A percentile compares a stretch with the other conserved stretches of the same genome.
phyloP scores from a whole-genome alignment of 805 yeast species.

The Helenozyma baotianmanensis region DNA sequence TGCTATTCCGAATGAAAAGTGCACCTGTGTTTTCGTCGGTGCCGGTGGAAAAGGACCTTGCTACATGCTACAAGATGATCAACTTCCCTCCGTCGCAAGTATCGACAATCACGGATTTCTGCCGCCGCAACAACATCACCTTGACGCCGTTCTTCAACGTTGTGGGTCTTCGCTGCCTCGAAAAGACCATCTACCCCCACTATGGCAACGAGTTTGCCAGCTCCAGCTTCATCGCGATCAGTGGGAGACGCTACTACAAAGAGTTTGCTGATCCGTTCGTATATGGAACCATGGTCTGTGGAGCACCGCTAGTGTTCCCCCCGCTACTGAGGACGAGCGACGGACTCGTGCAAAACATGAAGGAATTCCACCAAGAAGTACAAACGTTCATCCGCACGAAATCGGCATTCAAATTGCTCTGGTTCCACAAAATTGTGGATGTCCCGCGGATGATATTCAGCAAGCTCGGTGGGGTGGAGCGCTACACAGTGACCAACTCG shows the following conservation, averaged over 20 bases:
- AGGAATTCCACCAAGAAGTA: constrained; percentile 1
- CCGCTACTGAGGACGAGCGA: constrained; percentile 1
- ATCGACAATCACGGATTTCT: constrained; percentile 7
- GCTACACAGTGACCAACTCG: constrained; percentile 6
- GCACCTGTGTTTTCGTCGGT: constrained; percentile 2
- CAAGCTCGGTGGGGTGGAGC: constrained; percentile 1
- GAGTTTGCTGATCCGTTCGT: constrained; percentile 3
- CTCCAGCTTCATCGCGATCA: constrained; percentile 5
- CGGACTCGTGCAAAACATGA: constrained; percentile 1
- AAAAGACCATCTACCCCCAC: constrained; percentile 5
- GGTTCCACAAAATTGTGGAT: constrained; percentile 3
- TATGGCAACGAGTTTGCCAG: constrained; percentile 5
- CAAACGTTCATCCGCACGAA: constrained; percentile 2
- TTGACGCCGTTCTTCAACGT: constrained; percentile 18
- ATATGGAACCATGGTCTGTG: constrained; percentile 7
- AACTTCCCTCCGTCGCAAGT: constrained; percentile 8
- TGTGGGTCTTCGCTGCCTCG: constrained; percentile 11
- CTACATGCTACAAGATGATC: constrained; percentile 3
- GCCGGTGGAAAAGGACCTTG: constrained; percentile 2
- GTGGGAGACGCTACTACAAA: constrained; percentile 7
- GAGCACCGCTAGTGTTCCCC: constrained; percentile 4
- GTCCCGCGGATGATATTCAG: constrained; percentile 2
- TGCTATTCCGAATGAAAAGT: no score
- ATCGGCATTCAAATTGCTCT: constrained; percentile 1
- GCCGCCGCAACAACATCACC: constrained; percentile 13